Base-by-base conservation (phyloP, 2,329 filamentous ascomycete species). In the Scedosporium apiospermum region DNA sequence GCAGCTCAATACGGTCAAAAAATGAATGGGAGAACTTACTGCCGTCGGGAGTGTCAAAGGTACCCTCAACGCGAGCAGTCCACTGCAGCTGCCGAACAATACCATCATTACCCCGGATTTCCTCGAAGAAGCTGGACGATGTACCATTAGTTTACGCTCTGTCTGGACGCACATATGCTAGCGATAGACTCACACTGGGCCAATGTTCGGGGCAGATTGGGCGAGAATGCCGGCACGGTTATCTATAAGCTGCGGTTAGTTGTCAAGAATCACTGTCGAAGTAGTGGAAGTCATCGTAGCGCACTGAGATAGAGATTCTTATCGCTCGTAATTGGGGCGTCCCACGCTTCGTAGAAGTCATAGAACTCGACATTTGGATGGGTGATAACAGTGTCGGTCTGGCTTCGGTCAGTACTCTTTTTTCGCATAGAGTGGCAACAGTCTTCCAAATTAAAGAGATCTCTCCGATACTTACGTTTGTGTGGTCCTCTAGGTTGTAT, bases 201-300 rank as follows among this genome's bases (percentile, higher is more conserved):
- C 83, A 62, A 88, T 86, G 71, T 88, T 86, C 26, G 86, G 85
- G 1, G 84, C 83, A 27, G 85, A 83, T 70, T 87, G 84, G 1
- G 86, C 79, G 12, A 88, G 77, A 44, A 87, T 84, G 30, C 86
- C 86, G 26, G 78, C 79, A 62, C 83, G 79, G 62, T 75, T 72
- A 63, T 74, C 70, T 75, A 62, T 21, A 9, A 44, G 1, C 10
- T 38, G 2, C 2, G 34, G 34, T 38, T 38, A 26, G 63, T 71
- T 57, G 70, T 67, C 58, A 6, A 2, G 44, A 12, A 26, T 58
- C 41, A 6, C 58, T 16, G 6, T 58, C 3, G 4, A 21, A 16
- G 21, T 41, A 42, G 6, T n/a, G n/a, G 5, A 59, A 55, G 18
- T n/a, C 0, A 4, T 41, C 9, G 21, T 12, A 30, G 66, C 72